phyloP scores from a whole-genome alignment of 495 filamentous ascomycete genomes.

The Podospora australis region DNA sequence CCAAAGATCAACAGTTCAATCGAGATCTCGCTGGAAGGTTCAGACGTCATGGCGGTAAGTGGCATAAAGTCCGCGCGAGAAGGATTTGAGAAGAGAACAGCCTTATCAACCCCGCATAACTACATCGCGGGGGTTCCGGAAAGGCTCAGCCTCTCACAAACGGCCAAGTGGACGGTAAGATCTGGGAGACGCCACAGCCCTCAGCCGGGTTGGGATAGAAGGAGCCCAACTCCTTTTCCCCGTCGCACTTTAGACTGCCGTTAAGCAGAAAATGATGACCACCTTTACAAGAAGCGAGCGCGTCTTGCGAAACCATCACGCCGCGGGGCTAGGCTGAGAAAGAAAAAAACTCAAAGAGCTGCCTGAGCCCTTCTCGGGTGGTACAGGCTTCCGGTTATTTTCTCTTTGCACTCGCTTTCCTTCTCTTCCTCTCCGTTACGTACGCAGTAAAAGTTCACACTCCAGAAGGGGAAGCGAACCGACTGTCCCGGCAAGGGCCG shows the following conservation, averaged over 20 bases:
- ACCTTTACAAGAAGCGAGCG: no score
- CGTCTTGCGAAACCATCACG: conserved; percentile 2
- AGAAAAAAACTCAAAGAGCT: not conserved
- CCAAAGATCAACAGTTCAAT: no score
- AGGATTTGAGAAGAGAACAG: not conserved
- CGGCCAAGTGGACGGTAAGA: conserved; percentile 26
- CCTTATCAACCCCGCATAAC: conserved; percentile 8
- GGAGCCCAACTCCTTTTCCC: not conserved
- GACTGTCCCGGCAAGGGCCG: conserved; percentile 15
- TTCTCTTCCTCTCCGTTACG: not conserved
- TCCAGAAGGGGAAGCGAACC: not conserved
- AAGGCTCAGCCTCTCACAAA: conserved; percentile 26
- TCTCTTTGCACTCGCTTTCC: not conserved
- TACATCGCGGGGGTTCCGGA: conserved; percentile 1
- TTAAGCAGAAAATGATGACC: no score
- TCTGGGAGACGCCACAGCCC: conserved; percentile 17
- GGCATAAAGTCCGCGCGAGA: not conserved
- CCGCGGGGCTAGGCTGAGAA: not conserved
- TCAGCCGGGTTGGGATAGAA: conserved; percentile 5
- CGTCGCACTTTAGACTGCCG: no score
- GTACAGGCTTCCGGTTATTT: conserved; percentile 1
- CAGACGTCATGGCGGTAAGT: no score
- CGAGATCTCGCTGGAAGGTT: no score
- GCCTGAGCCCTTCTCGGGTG: no score
- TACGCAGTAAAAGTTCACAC: no score